Evolutionary conservation across 2,329 filamentous ascomycete genomes (phyloP), one percentile per base, ranked within the genome.

Genomic region (Fusarium zealandicum): DNA sequence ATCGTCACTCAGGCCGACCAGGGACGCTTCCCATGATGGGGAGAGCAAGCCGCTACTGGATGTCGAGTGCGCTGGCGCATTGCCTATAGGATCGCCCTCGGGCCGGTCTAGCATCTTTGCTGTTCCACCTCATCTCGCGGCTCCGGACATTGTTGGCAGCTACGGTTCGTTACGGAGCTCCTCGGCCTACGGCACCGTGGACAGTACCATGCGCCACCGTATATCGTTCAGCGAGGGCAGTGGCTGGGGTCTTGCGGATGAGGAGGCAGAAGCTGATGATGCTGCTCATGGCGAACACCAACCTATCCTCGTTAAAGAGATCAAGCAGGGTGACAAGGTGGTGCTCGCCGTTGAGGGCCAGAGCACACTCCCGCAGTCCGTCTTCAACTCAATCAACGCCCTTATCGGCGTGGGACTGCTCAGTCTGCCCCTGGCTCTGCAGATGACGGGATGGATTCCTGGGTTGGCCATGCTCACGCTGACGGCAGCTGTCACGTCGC

Each of bases 331-430:
- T 63, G 92, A 95, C 35, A 92, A 89, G 69, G 84, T 93, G 40
- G 85, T 96, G 50, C 84, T 93, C 64, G 84, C 93, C 3, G 87
- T 96, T 3, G 89, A 96, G 57, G 93, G 93, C 32, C 92, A 96
- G 76, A 96, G 92, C n/a, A 99, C 93, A 1, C 80, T 98, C 13
- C 92, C 92, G 0, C 93, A 98, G 76, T 98, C 93, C 6, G 84
- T 97, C 58, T 96, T 98, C 80, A 99, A 99, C 75, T 96, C 92
- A 3, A 93, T 93, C 71, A 96, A 96, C 60, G 91, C 96, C 43
- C 78, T 97, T 54, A 93, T 97, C 57, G 93, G 93, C 13, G 88
- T 99, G 25, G 93, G 93, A 1, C 78, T 99, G 25, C 81, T 99
- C 43, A 96, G 91, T 73, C 78, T 99, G 47, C 95, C 93, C 6